phyloP scores from a whole-genome alignment of 192 early-diverging fungal species.

The Powellomyces hirtus region DNA sequence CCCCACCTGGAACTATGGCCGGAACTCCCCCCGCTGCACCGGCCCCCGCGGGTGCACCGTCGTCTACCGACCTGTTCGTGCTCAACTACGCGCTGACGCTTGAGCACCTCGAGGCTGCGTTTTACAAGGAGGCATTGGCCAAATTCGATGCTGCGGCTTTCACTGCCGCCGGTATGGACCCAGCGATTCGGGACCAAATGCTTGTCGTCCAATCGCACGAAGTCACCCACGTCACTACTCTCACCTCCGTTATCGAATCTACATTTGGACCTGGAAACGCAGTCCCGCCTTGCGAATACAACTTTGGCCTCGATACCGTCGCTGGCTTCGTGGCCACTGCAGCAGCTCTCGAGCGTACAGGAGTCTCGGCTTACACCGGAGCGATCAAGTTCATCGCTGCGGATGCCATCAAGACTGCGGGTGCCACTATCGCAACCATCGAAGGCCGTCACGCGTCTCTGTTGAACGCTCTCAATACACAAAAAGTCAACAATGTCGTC shows the following conservation, averaged over 20 bases:
- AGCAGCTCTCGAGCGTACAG: conserved; percentile 47
- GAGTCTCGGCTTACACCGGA: conserved; percentile 53
- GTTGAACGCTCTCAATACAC: conserved; percentile 39
- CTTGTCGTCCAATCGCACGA: conserved; percentile 31
- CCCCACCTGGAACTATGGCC: too few relatives aligned
- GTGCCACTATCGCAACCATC: conserved; percentile 51
- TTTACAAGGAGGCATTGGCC: conserved; percentile 35
- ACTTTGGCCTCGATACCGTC: conserved; percentile 43
- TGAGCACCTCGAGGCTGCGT: conserved; percentile 38
- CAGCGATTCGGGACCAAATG: conserved; percentile 28
- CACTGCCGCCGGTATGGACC: conserved; percentile 29
- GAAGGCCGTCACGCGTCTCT: conserved; percentile 55
- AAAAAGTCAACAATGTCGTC: neutral
- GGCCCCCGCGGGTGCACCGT: neutral
- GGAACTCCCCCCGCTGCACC: neutral
- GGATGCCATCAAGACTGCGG: conserved; percentile 48
- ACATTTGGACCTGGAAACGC: conserved; percentile 33
- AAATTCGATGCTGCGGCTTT: conserved; percentile 30
- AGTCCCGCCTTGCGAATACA: conserved; percentile 37
- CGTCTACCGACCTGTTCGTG: conserved; percentile 32
- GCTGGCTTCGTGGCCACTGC: conserved; percentile 42
- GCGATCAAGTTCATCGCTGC: conserved; percentile 36
- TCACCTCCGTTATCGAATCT: conserved; percentile 25
- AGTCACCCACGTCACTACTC: conserved; percentile 34
- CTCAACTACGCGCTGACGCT: conserved; percentile 47